Conservation (phyloP, 805 yeast genomes). For the Priceomyces carsonii region DNA sequence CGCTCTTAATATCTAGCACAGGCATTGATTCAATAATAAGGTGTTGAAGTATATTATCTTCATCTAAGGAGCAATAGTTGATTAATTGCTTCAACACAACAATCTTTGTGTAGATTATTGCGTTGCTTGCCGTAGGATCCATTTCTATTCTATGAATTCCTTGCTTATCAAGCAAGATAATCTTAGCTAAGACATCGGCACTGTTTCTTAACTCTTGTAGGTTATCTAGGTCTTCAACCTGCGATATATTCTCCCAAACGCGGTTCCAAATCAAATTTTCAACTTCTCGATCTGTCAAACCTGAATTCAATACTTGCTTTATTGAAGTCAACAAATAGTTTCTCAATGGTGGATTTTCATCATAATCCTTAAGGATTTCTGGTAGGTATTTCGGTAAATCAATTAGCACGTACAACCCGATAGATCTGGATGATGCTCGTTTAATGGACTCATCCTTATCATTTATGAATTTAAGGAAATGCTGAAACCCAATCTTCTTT, state of each 20-base stretch:
- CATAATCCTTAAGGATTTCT: constrained; percentile 27
- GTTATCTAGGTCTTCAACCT: constrained; percentile 6
- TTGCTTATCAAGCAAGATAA: constrained; percentile 14
- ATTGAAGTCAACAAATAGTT: constrained; percentile 19
- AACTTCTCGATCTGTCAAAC: constrained; percentile 8
- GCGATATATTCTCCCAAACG: constrained; percentile 18
- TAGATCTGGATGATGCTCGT: constrained; percentile 51
- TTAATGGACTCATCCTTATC: constrained; percentile 36
- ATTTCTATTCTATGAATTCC: constrained; percentile 12
- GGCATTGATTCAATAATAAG: constrained; percentile 17
- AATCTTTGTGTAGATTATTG: constrained; percentile 27
- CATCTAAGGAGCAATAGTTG: constrained; percentile 14
- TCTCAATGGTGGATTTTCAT: constrained; percentile 10
- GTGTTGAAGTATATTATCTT: constrained; percentile 12
- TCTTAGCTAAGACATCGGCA: constrained; percentile 37
- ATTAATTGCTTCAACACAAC: constrained; percentile 36
- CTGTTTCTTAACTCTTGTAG: constrained; percentile 25
- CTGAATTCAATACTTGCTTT: constrained; percentile 19
- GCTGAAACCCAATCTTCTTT: constrained; percentile 30
- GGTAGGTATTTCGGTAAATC: constrained; percentile 41
- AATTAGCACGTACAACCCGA: constrained; percentile 50
- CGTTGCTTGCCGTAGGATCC: constrained; percentile 13
- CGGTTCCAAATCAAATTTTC: constrained; percentile 25
- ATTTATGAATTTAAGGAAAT: constrained; percentile 34
- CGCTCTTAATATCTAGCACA: constrained; percentile 31